Evolutionary conservation across 2,329 filamentous ascomycete genomes (phyloP), one percentile per base, ranked within the genome.

Genomic region (Pseudogymnoascus pannorum): DNA sequence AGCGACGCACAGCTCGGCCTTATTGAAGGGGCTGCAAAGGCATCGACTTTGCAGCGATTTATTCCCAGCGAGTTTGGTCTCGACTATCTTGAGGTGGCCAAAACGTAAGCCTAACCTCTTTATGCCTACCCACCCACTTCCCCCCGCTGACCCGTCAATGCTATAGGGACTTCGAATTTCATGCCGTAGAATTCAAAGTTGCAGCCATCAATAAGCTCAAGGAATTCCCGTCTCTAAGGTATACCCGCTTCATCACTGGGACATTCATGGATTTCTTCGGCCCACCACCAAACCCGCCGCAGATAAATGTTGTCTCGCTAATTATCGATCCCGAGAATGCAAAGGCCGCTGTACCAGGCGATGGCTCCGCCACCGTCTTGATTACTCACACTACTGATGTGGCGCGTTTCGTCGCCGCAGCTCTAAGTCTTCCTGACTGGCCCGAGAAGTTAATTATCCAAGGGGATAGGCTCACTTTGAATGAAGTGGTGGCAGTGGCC

Each of bases 51-150:
- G n/a, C 66, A 61, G 58, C 68, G 73, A 60, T 75, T 75, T 66
- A 67, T 74, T 8, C 74, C 74, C 2, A 74, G 73, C 31, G 74
- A 76, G 62, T 75, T 72, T 62, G 74, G 74, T 40, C 68, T 75
- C 59, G 72, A 75, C 58, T 75, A 75, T 61, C 16, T 54, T 20
- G 48, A 54, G 20, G 48, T 54, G 20, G 26, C 48, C 26, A 54
- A 33, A n/a, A 26, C 33, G 48, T 54, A 33, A 14, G 48, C 2
- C 26, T 18, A 4, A 18, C 48, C n/a, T 9, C 14, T 16, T 9
- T 4, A 3, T 33, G 5, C 48, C 12, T 31, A 16, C 9, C 48
- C 11, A 33, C 12, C n/a, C 5, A 31, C 11, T 54, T 7, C 44
- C 26, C 5, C 5, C 16, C 16, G 48, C 48, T 54, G 5, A 54